A percentile compares a stretch with the other conserved stretches of the same genome.
These are phyloP conservation scores for Globisporangium alternatum DNA, from an alignment of 352 stramenopile genomes.

Conservation along the genomic window DNA sequence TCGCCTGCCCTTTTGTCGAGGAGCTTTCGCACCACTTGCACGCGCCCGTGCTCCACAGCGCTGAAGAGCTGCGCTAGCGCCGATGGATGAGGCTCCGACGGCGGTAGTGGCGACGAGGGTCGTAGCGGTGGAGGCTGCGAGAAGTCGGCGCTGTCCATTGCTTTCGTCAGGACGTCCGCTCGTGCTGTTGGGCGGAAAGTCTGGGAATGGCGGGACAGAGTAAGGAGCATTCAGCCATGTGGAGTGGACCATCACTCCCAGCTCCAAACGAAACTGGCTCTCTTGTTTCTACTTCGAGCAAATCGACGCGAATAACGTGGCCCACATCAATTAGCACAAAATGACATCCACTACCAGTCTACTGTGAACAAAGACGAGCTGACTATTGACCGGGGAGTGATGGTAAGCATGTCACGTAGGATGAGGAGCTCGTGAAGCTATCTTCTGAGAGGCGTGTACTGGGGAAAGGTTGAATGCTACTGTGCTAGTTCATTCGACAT, in stretches of 20 bases:
- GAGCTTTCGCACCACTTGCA: neutral
- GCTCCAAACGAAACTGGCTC: neutral
- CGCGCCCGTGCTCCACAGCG: slow-evolving; percentile 5
- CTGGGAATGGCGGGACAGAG: neutral
- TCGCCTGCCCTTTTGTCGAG: neutral
- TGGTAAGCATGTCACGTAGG: no score
- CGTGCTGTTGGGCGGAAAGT: neutral
- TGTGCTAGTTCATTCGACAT: no score
- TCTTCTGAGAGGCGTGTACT: no score
- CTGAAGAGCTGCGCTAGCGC: neutral
- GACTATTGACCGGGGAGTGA: no score
- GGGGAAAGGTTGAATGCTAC: no score
- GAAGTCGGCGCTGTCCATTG: neutral
- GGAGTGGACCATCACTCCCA: neutral
- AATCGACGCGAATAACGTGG: no score
- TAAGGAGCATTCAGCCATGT: neutral
- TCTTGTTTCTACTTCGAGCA: neutral
- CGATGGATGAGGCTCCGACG: neutral
- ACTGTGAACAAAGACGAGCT: no score
- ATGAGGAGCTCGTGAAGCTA: no score
- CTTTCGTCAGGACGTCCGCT: neutral
- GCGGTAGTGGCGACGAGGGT: neutral
- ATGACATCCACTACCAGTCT: no score
- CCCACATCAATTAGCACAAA: no score
- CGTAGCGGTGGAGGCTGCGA: neutral